phyloP scores from a whole-genome alignment of 129 eudicot genomes.

The Artemisia tridentata region DNA sequence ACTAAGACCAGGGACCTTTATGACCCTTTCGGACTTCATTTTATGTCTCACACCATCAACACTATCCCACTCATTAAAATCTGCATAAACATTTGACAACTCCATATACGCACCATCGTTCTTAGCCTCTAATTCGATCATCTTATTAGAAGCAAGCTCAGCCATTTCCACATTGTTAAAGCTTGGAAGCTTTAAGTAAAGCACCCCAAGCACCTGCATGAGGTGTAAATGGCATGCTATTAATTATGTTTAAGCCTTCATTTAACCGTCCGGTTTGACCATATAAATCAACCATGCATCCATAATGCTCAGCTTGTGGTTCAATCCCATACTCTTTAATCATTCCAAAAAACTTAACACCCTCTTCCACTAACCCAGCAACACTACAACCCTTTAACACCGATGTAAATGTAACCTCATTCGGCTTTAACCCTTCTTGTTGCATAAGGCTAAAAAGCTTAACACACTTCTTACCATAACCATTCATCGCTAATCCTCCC shows the following conservation, averaged over 20 bases:
- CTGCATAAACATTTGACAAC: constrained; percentile 47
- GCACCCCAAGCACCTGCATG: constrained; percentile 48
- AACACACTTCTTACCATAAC: constrained; percentile 31
- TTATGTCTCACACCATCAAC: constrained; percentile 32
- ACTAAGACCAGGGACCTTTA: constrained; percentile 44
- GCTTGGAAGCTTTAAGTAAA: neutral
- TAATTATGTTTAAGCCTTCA: constrained; percentile 39
- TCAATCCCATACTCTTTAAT: constrained; percentile 20
- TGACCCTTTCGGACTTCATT: constrained; percentile 34
- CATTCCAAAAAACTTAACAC: constrained; percentile 42
- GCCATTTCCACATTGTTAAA: too few species aligned
- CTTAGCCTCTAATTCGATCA: constrained; percentile 32
- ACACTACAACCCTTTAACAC: constrained; percentile 45
- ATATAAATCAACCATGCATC: constrained; percentile 50
- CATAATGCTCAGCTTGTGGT: constrained; percentile 42
- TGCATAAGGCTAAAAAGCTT: constrained; percentile 21
- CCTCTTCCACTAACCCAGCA: constrained; percentile 43
- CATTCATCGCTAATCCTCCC: constrained; percentile 51
- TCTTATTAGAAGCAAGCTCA: neutral
- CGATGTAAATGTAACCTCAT: constrained; percentile 42
- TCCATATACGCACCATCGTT: constrained; percentile 41
- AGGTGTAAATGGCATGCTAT: constrained; percentile 41
- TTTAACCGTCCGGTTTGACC: constrained; percentile 42
- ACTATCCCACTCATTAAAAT: constrained; percentile 44
- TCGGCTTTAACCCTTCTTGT: constrained; percentile 28